Evolutionary conservation across 2,329 filamentous ascomycete genomes (phyloP).

Genomic region (Huntiella omanensis): DNA sequence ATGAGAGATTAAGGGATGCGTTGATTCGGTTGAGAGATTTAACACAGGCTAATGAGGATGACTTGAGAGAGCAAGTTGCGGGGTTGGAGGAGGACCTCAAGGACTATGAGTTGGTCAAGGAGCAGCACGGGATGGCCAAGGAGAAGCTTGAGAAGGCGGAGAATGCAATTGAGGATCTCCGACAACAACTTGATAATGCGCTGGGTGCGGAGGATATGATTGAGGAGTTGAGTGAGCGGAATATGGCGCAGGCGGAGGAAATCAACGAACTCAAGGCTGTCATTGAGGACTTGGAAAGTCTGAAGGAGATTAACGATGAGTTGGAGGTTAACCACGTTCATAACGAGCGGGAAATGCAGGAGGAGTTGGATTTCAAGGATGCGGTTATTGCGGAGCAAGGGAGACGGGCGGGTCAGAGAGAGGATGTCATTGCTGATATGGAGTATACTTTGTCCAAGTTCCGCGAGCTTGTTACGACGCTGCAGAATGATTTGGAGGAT

Average conservation of each 20-base stretch:
- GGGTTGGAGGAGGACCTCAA: conserved; percentile 54
- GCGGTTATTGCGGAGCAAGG: conserved; percentile 65
- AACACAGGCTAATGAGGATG: conserved; percentile 66
- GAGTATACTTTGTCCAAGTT: conserved; percentile 82
- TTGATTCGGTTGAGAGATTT: conserved; percentile 70
- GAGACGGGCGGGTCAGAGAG: conserved; percentile 54
- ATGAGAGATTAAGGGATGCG: conserved; percentile 72
- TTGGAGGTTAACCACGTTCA: conserved; percentile 85
- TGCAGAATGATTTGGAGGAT: conserved; percentile 77
- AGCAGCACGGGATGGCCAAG: conserved; percentile 49
- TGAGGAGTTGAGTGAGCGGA: conserved; percentile 75
- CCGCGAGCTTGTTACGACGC: conserved; percentile 66
- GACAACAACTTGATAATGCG: conserved; percentile 77
- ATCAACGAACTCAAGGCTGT: conserved; percentile 65
- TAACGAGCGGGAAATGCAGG: conserved; percentile 82
- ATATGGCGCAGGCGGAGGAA: conserved; percentile 64
- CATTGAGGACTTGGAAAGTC: conserved; percentile 70
- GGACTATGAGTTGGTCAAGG: conserved; percentile 46
- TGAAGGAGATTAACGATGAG: conserved; percentile 89
- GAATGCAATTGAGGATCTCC: conserved; percentile 62
- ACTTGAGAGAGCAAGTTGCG: conserved; percentile 57
- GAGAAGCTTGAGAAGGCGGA: conserved; percentile 58
- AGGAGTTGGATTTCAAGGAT: conserved; percentile 81
- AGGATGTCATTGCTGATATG: conserved; percentile 65
- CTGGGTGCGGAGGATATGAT: conserved; percentile 85